These are phyloP conservation scores for Tylopilus sp. DNA, from an alignment of 768 basidiomycete genomes.

Conservation along the genomic window DNA sequence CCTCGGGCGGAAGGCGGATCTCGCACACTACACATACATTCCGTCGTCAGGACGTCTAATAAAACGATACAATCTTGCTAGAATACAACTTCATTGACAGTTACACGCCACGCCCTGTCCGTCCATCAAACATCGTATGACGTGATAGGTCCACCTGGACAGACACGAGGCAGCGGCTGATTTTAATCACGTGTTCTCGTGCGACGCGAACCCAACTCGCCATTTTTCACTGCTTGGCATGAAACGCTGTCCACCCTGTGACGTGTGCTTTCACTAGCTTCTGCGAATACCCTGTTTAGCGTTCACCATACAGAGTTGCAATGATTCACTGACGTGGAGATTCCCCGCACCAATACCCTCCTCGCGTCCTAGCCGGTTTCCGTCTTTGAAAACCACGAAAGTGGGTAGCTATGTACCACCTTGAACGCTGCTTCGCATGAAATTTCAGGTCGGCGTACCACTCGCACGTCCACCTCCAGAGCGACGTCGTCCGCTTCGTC, in stretches of 20 bases:
- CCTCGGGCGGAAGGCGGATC: not conserved
- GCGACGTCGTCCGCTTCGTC: constrained; percentile 54
- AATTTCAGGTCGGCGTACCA: constrained; percentile 39
- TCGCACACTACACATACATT: too few relatives aligned
- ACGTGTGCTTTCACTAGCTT: constrained; percentile 22
- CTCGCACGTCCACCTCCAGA: constrained; percentile 57
- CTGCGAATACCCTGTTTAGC: constrained; percentile 7
- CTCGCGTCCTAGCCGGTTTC: constrained; percentile 22
- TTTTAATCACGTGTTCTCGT: constrained; percentile 13
- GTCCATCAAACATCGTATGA: too few relatives aligned
- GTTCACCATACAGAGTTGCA: not conserved
- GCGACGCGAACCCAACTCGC: not conserved
- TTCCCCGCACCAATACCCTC: constrained; percentile 26
- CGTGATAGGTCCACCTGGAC: too few relatives aligned
- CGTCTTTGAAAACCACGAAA: constrained; percentile 31
- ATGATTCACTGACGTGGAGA: constrained; percentile 22
- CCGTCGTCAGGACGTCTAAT: not conserved
- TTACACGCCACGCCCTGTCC: too few relatives aligned
- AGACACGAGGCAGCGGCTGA: constrained; percentile 6
- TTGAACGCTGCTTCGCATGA: not conserved
- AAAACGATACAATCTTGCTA: not conserved
- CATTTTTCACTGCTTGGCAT: not conserved
- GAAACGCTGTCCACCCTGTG: constrained; percentile 1
- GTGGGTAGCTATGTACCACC: constrained; percentile 20
- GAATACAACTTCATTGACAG: not conserved